Evolutionary conservation across 1,284 basidiomycete genomes (phyloP), one percentile per base, ranked within the genome.

Genomic region (Rhodotorula sp.): DNA sequence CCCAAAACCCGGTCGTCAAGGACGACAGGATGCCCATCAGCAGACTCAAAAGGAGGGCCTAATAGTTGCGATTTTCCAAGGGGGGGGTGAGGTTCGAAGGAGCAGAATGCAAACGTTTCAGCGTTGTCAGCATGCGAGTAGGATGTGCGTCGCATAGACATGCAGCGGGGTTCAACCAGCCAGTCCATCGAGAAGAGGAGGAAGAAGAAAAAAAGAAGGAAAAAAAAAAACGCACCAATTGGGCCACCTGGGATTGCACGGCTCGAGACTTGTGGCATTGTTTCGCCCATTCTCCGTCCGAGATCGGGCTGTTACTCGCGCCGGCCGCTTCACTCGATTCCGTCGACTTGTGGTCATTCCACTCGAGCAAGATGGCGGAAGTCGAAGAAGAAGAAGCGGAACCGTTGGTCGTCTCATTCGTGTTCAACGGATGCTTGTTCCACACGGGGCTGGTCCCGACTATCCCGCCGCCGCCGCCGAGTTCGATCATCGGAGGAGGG

Each of bases 1-100:
- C 75, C 68, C 71, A 77, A 60, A 55, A 77, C 1, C 73, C 73
- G 6, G 75, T 72, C 17, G 72, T 74, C 6, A 71, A 22, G 0
- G 67, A 60, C 37, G 69, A 72, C 10, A 77, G 64, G 20, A 74
- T 33, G 22, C 75, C 72, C 70, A 72, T 76, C 15, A 69, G 30
- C 2, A 77, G 49, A 1, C 74, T 56, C 26, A 77, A 54, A 10
- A 67, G 46, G 8, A 68, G 68, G 4, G 62, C 55, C 70, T 75
- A 12, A 42, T 4, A 42, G 30, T 37, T 42, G 12, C 37, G 46
- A 7, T 15, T n/a, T 30, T 14, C 14, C n/a, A n/a, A n/a, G n/a
- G n/a, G n/a, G 53, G 26, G 6, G 1, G 4, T 22, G n/a, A 6
- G 7, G 7, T 4, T 26, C 5, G 26, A 54, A 22, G 53, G n/a